Conservation (phyloP, 306 rosid genomes). For the Cicer pinnatifidum region DNA sequence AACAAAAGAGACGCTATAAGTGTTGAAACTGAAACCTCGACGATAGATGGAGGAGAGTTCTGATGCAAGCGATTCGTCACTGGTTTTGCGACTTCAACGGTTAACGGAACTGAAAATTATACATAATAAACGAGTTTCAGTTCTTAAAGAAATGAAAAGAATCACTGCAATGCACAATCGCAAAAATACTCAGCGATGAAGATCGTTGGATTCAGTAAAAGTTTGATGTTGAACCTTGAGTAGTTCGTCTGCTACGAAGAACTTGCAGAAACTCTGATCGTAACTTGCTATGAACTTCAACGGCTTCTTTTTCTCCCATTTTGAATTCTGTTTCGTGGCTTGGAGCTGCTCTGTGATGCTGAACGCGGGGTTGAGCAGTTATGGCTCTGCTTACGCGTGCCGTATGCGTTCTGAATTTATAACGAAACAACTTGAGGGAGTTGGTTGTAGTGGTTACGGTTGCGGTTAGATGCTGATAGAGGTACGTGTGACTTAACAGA, state of each 20-base stretch:
- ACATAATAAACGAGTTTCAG: neutral
- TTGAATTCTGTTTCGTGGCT: conserved; percentile 19
- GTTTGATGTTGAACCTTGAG: conserved; percentile 50
- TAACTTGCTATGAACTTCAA: conserved; percentile 50
- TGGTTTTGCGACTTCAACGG: conserved; percentile 60
- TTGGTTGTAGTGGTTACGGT: neutral
- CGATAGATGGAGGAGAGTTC: conserved; percentile 48
- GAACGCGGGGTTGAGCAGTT: neutral
- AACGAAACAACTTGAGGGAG: conserved; percentile 33
- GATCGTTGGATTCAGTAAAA: neutral
- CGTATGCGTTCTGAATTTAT: conserved; percentile 31
- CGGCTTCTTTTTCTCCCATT: conserved; percentile 49
- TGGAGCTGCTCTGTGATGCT: neutral
- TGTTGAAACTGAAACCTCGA: conserved; percentile 55
- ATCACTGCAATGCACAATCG: neutral
- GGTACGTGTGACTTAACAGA: conserved; percentile 45
- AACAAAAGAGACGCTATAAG: neutral
- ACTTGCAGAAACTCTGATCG: conserved; percentile 61
- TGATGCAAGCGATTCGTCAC: conserved; percentile 60
- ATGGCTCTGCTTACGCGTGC: neutral
- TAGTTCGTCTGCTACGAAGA: conserved; percentile 56
- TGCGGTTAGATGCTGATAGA: neutral
- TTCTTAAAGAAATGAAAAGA: neutral
- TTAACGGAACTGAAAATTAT: conserved; percentile 59
- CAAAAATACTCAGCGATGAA: neutral